A percentile compares a stretch with the other conserved stretches of the same genome.
Evolutionary conservation across 495 filamentous ascomycete genomes (phyloP).

Genomic region (Niebla homalea): DNA sequence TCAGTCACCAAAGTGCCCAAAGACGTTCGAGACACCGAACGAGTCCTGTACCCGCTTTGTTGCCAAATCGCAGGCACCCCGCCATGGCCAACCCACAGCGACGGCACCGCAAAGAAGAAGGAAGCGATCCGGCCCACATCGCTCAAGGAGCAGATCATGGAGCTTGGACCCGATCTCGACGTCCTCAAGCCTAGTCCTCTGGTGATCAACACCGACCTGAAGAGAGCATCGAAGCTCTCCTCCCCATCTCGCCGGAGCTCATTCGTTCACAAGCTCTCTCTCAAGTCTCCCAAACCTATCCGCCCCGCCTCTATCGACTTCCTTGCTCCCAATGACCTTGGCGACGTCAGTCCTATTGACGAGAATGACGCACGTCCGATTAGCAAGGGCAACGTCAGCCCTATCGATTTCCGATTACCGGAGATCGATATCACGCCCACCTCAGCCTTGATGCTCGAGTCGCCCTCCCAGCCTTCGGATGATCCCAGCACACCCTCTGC

Average conservation of each 20-base stretch:
- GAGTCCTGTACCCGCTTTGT: slow-evolving; percentile 40
- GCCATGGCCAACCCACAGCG: slow-evolving; percentile 13
- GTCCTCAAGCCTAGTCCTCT: slow-evolving; percentile 8
- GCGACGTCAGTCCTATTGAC: slow-evolving; percentile 5
- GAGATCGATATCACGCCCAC: not conserved
- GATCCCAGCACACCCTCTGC: slow-evolving; percentile 10
- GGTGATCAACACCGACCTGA: too few relatives aligned
- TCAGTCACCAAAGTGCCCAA: slow-evolving; percentile 51
- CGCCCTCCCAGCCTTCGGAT: not conserved
- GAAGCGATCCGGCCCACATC: not conserved
- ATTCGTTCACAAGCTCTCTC: not conserved
- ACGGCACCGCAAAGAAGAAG: too few relatives aligned
- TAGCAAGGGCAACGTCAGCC: not conserved
- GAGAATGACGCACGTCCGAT: not conserved
- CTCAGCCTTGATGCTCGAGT: not conserved
- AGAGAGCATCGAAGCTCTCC: not conserved
- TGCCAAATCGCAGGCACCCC: slow-evolving; percentile 20
- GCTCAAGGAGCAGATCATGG: slow-evolving; percentile 4
- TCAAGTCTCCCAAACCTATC: slow-evolving; percentile 11
- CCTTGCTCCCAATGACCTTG: not conserved
- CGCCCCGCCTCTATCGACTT: slow-evolving; percentile 11
- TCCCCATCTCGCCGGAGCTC: slow-evolving; percentile 4
- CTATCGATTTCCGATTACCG: not conserved
- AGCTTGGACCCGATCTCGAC: slow-evolving; percentile 4
- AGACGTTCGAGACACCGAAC: slow-evolving; percentile 42